Conservation (phyloP, 495 filamentous ascomycete species). For the Aspergillus sclerotiicarbonarius region DNA sequence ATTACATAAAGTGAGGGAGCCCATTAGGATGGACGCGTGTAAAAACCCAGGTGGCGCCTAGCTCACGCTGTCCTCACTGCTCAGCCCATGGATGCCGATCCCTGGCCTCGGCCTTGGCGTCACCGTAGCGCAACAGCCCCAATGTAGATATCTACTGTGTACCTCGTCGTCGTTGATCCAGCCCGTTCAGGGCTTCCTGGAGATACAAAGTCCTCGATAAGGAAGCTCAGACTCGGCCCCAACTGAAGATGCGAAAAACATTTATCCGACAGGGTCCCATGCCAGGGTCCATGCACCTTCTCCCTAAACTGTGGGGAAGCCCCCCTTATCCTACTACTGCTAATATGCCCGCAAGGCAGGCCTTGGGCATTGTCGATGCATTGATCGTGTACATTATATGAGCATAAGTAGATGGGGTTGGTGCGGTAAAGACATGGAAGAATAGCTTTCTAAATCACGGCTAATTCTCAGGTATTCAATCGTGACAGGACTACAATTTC, state of each 20-base stretch:
- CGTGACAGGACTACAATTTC: conserved; percentile 70
- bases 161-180: no score
- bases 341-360: no score
- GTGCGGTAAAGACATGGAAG: not conserved
- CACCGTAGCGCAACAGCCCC: no score
- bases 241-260: not conserved
- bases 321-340: no score
- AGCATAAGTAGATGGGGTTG: not conserved
- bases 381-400: not conserved
- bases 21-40: not conserved
- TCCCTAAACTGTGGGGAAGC: not conserved
- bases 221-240: not conserved
- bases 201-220: not conserved
- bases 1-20: not conserved
- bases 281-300: not conserved
- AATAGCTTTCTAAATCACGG: conserved; percentile 5
- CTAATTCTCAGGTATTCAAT: conserved; percentile 13
- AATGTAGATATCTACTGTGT: no score
- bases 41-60: not conserved
- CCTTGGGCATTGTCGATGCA: not conserved
- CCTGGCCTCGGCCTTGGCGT: not conserved
- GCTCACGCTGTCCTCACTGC: not conserved
- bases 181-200: no score
- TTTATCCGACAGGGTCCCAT: not conserved
- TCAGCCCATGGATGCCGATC: not conserved